Evolutionary conservation across 805 yeast genomes (phyloP).

Genomic region (Maudiozyma bulderi): DNA sequence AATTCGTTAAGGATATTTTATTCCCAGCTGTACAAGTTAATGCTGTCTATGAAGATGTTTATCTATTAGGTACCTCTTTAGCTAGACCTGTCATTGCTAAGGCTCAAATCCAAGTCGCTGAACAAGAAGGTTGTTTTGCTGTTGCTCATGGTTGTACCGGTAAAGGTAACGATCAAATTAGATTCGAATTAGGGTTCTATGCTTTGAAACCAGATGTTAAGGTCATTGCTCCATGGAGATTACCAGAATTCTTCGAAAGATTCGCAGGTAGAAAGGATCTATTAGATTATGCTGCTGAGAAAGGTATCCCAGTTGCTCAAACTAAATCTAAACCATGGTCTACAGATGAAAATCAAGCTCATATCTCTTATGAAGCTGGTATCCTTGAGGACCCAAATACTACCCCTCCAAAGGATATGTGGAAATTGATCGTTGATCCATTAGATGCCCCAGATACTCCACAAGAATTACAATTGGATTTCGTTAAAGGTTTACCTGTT

Average conservation of each 20-base stretch:
- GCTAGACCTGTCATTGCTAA: constrained; percentile 98
- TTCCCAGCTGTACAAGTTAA: constrained; percentile 95
- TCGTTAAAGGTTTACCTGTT: constrained; percentile 78
- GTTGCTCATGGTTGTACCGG: constrained; percentile 99
- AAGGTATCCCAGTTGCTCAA: constrained; percentile 90
- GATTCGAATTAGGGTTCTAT: constrained; percentile 94
- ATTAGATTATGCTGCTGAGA: constrained; percentile 84
- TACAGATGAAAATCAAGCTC: constrained; percentile 98
- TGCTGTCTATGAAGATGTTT: constrained; percentile 96
- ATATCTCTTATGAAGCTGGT: constrained; percentile 98
- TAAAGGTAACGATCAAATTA: constrained; percentile 98
- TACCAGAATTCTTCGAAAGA: constrained; percentile 85
- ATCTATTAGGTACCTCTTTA: constrained; percentile 90
- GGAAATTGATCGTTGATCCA: constrained; percentile 97
- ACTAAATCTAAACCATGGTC: constrained; percentile 99
- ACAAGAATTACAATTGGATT: constrained; percentile 76
- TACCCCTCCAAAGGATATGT: constrained; percentile 99
- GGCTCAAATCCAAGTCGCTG: constrained; percentile 96
- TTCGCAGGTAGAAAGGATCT: constrained; percentile 97
- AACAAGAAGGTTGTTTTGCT: constrained; percentile 95
- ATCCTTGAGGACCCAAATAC: constrained; percentile 97
- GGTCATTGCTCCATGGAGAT: constrained; percentile 99
- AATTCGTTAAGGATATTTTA: constrained; percentile 85
- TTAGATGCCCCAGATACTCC: constrained; percentile 89
- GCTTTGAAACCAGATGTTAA: constrained; percentile 95